Conservation (phyloP, 306 rosid genomes). For the Quercus dentata region DNA sequence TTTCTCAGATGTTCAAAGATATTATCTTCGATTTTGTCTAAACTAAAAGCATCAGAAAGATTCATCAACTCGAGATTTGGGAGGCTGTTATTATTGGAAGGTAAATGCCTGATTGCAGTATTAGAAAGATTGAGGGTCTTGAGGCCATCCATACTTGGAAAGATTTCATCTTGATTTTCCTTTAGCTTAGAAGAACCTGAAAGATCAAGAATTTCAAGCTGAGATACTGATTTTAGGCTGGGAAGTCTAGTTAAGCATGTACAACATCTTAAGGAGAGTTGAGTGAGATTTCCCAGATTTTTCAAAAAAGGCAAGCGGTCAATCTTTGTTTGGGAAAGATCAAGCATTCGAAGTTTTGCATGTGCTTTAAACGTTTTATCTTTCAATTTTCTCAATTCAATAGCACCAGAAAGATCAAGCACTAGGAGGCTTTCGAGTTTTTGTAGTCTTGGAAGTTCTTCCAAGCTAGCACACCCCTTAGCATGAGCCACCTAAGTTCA, state of each 20-base stretch:
- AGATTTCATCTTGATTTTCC: slow-evolving; percentile 18
- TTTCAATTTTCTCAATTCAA: slow-evolving; percentile 2
- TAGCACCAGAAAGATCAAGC: slow-evolving; percentile 43
- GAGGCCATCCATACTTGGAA: slow-evolving; percentile 1
- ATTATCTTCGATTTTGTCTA: slow-evolving; percentile 14
- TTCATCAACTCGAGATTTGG: slow-evolving; percentile 20
- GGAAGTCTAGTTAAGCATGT: background rate
- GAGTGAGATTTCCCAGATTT: slow-evolving; percentile 10
- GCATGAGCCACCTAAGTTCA: slow-evolving; percentile 29
- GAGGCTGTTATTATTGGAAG: slow-evolving; percentile 11
- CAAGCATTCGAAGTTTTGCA: slow-evolving; percentile 12
- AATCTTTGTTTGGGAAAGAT: slow-evolving; percentile 28
- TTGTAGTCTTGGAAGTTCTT: slow-evolving; percentile 13
- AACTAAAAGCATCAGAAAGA: slow-evolving; percentile 13
- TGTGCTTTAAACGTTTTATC: slow-evolving; percentile 8
- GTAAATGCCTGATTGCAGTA: slow-evolving; percentile 5
- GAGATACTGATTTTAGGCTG: slow-evolving; percentile 3
- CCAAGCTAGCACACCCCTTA: slow-evolving; percentile 21
- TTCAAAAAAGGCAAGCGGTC: slow-evolving; percentile 16
- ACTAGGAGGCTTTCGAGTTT: background rate
- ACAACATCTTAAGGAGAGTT: slow-evolving; percentile 12
- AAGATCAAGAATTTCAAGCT: slow-evolving; percentile 32
- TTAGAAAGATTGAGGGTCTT: slow-evolving; percentile 26
- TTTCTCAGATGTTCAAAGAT: slow-evolving; percentile 10
- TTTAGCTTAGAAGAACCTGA: slow-evolving; percentile 12